Evolutionary conservation across 176 grass and related monocot genomes (phyloP), one percentile per base, ranked within the genome.

Genomic region (Avena atlantica): DNA sequence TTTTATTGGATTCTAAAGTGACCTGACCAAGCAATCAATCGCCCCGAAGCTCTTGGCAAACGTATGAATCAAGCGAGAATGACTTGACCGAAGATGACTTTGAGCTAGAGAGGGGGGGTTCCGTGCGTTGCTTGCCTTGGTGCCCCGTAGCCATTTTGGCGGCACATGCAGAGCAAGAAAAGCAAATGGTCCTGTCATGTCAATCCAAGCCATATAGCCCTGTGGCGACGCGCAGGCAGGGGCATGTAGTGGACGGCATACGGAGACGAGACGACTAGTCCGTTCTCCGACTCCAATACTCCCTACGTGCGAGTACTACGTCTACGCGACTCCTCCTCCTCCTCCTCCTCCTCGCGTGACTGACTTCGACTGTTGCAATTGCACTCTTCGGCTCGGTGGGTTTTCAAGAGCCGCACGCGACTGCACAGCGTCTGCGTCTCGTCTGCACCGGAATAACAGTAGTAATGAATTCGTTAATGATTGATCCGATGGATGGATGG

Each of bases 391-490:
- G 20, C 23, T 51, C 21, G 20, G 23, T 27, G 61, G 57, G n/a
- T 47, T 48, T 80, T 60, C 36, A 57, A 53, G 9, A 37, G 66
- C 9, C 12, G 51, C 24, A 59, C 4, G 64, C 80, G 73, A 23
- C 37, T 8, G 55, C 42, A 16, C 20, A 0, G 40, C 40, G 40
- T 8, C 45, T 48, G 45, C 42, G 8, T 2, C 25, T 27, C 57
- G 57, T 21, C 21, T 63, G 60, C 60, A 63, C 60, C 49, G 52
- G 44, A 27, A 78, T 58, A 47, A 21, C 20, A 21, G 58, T 21
- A 60, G 8, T 40, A 79, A 81, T 79, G 4, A 88, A 82, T 76
- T 88, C n/a, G 16, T 13, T 83, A 77, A 82, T 82, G 60, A 88
- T 88, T 82, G 61, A 88, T 76, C 61, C 6, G 21, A 25, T 2